Evolutionary conservation across 768 basidiomycete species (phyloP).

Genomic region (Boletus barrowsii): DNA sequence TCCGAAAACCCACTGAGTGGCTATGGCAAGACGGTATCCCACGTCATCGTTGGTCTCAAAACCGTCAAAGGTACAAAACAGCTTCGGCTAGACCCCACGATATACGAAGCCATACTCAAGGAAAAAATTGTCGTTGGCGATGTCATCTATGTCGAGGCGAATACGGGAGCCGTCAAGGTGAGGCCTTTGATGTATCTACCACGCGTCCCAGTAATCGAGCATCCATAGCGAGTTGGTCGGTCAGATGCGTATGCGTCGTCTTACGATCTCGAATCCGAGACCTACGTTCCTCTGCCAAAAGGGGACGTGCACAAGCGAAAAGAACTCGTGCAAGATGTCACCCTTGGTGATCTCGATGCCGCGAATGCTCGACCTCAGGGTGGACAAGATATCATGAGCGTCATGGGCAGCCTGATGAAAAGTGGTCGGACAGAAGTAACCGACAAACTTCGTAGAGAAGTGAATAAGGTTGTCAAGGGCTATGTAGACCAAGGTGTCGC

Average conservation of each 20-base stretch:
- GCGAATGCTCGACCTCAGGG: slow-evolving; percentile 96
- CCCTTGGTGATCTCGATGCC: slow-evolving; percentile 91
- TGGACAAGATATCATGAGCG: slow-evolving; percentile 98
- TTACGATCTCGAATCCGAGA: slow-evolving; percentile 97
- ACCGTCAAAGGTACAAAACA: slow-evolving; percentile 57
- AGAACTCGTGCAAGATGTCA: slow-evolving; percentile 93
- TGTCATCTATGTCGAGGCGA: slow-evolving; percentile 92
- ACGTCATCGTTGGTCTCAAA: slow-evolving; percentile 80
- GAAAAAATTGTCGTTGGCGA: slow-evolving; percentile 97
- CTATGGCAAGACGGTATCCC: slow-evolving; percentile 98
- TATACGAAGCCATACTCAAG: slow-evolving; percentile 96
- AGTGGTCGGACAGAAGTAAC: slow-evolving; percentile 94
- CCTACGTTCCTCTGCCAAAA: slow-evolving; percentile 96
- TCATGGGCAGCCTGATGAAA: slow-evolving; percentile 91
- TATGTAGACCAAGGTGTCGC: slow-evolving; percentile 99
- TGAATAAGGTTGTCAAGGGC: slow-evolving; percentile 95
- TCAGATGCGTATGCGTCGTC: slow-evolving; percentile 98
- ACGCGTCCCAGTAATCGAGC: background rate
- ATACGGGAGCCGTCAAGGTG: slow-evolving; percentile 95
- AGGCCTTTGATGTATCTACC: slow-evolving; percentile 11
- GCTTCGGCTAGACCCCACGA: slow-evolving; percentile 51
- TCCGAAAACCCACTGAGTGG: slow-evolving; percentile 96
- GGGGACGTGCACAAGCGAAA: slow-evolving; percentile 96
- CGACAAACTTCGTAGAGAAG: slow-evolving; percentile 91
- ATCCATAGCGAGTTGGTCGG: slow-evolving; percentile 80